A percentile compares a stretch with the other conserved stretches of the same genome.
Conservation (phyloP, 129 eudicot species). For the Saposhnikovia divaricata region DNA sequence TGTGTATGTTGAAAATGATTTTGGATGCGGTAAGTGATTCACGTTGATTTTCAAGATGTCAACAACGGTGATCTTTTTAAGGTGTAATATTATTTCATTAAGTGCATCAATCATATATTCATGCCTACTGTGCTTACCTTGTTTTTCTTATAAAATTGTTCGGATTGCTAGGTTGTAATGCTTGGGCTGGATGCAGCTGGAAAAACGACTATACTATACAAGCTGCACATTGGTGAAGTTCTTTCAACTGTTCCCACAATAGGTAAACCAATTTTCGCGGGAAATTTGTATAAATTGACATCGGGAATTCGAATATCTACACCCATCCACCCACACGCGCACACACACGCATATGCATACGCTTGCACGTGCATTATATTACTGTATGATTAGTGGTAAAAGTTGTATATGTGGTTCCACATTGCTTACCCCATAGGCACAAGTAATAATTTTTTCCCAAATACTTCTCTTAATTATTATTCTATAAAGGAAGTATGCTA, state of each 20-base stretch:
- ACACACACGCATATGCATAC: neutral
- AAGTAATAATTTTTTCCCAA: neutral
- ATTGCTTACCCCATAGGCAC: neutral
- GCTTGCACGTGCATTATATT: neutral
- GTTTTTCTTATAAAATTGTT: neutral
- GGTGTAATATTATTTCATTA: neutral
- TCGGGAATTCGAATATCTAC: no score
- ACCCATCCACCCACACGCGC: neutral
- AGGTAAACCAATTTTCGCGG: slow-evolving; percentile 31
- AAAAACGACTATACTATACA: slow-evolving; percentile 92
- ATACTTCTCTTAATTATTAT: neutral
- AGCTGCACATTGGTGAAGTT: slow-evolving; percentile 97
- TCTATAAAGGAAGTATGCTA: neutral
- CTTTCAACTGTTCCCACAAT: slow-evolving; percentile 96
- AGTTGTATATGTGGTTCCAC: neutral
- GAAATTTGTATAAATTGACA: neutral
- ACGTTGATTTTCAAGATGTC: neutral
- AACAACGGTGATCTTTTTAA: neutral
- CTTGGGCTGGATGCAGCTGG: slow-evolving; percentile 99
- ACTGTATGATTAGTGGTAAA: neutral
- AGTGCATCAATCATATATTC: neutral
- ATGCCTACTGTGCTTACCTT: neutral
- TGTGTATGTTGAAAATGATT: neutral
- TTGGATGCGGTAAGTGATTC: neutral
- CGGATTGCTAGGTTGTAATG: slow-evolving; percentile 81